Base-by-base conservation (phyloP, 805 yeast species). In the Nakazawaea anatomiae region DNA sequence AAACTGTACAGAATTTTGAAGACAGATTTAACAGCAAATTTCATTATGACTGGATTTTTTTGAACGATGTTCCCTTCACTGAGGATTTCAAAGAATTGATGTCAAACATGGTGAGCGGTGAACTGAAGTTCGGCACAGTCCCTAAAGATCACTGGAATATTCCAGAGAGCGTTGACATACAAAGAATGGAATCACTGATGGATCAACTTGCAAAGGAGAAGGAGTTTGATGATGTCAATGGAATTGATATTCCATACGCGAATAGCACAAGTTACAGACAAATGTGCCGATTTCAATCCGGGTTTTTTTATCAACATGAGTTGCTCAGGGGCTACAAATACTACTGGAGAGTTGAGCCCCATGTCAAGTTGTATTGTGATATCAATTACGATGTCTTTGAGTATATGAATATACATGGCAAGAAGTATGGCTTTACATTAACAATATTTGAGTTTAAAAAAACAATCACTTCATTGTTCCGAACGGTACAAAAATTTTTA, bases 291-390 rank as follows among this genome's bases (percentile, higher is more conserved):
- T 75, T 60, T 55, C 73, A 67, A 51, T 66, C 72, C 27, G 79
- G 79, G 4, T 75, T 72, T 49, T 85, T 87, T 65, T 83, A 75
- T 65, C 69, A 77, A 48, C 85, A 85, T 60, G 75, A 75, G 48
- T 67, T 82, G 44, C 64, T 88, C 63, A 62, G 69, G 46, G 71
- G 75, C 11, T 84, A 83, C 65, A 79, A 76, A 44, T 87, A 81
- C 63, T 85, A 81, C 62, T 85, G 91, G 92, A 72, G 92, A 52
- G 84, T 86, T 41, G 92, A 85, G 66, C 89, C 90, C 10, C 83
- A 81, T 46, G 80, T 83, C 44, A 68, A 73, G 46, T 69, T 81
- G 48, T 73, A 63, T 54, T 86, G 92, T 69, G 84, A 84, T 62
- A 67, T 83, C 18, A 71, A 77, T 52, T 71, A 76, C 52, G 92